phyloP scores from a whole-genome alignment of 176 grass and related monocot genomes.

The Leersia perrieri region DNA sequence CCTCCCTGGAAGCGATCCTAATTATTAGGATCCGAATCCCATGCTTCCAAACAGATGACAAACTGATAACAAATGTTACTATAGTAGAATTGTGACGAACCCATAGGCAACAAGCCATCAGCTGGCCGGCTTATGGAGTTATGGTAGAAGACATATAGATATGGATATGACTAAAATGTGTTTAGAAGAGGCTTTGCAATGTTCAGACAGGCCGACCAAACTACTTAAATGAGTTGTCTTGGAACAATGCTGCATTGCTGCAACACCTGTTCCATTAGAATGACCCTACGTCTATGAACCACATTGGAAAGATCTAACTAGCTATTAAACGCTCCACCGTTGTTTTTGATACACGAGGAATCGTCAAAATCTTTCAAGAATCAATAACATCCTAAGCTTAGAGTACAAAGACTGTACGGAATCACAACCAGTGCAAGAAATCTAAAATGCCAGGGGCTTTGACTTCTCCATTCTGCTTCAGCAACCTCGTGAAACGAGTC shows the following conservation, averaged over 20 bases:
- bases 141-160: conserved; percentile 13
- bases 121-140: not conserved
- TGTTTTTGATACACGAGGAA: not conserved
- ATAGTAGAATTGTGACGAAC: not conserved
- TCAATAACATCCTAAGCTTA: not conserved
- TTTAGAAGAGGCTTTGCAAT: not conserved
- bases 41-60: not conserved
- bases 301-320: not conserved
- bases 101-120: not conserved
- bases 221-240: conserved; percentile 8
- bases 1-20: not conserved
- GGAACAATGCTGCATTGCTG: not conserved
- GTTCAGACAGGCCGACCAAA: conserved; percentile 4
- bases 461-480: not conserved
- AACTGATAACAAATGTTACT: not conserved
- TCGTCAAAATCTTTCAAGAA: not conserved
- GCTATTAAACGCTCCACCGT: not conserved
- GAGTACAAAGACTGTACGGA: not conserved
- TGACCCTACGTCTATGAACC: not conserved
- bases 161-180: conserved; percentile 13
- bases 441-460: not conserved
- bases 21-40: not conserved
- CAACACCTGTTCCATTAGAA: conserved; percentile 2
- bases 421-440: conserved; percentile 15
- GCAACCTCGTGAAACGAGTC: conserved; percentile 16